Evolutionary conservation across 2,329 filamentous ascomycete genomes (phyloP), one percentile per base, ranked within the genome.

Genomic region (Cordyceps sp.): DNA sequence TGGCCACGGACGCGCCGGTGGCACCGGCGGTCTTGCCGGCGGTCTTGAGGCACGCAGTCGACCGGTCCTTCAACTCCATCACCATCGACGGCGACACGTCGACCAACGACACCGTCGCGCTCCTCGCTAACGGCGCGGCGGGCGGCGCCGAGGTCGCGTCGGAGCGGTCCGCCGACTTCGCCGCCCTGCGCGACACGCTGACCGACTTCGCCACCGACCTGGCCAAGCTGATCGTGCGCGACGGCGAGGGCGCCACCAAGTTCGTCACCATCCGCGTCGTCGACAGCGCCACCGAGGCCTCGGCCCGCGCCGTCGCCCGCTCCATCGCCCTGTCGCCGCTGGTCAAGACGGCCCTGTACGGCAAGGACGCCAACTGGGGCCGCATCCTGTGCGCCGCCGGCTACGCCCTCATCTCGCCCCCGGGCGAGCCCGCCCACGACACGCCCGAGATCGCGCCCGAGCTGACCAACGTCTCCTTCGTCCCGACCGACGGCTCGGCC

Each of bases 321-420:
- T 78, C 82, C 29, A 94, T 98, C 50, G 86, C 90, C 13, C 74
- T 78, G 31, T 93, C 85, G 1, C 84, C 90, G 8, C 72, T 98
- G 10, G 90, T 98, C 45, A 98, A 98, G 66, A 98, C 90, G 0
- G 90, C 90, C 0, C 65, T 98, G 26, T 98, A 98, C 55, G 90
- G 90, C 41, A 84, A 85, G 53, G 90, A 98, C 52, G 90, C 90
- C 14, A 98, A 98, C 63, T 98, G 90, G 90, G 90, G 90, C 22
- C 84, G 90, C 33, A 93, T 98, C 39, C 68, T 96, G 19, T 96
- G 90, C 53, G 88, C 90, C 1, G 85, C 86, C 5, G 90, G 90
- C 4, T 96, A 96, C 51, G 64, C 73, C 12, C 58, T 73, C 29
- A 64, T 77, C 38, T 69, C 66, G 2, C 68, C 71, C 41, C 71